Conservation (phyloP, 2,329 filamentous ascomycete genomes). For the Aureobasidium leucospermi region DNA sequence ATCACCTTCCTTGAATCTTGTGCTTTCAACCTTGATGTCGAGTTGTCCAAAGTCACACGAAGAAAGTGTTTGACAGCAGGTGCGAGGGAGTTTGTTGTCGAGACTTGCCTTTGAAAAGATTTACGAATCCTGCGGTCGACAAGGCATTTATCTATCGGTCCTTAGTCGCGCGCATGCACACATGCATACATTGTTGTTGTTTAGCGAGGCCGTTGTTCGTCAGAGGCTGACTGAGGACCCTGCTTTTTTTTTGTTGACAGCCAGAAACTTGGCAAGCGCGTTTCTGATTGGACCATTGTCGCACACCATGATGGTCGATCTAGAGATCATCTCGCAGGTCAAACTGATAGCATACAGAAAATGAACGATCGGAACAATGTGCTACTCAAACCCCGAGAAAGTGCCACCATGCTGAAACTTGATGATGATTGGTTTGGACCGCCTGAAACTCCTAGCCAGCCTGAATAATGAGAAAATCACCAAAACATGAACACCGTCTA, state of each 20-base stretch:
- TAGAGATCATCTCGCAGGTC: neutral
- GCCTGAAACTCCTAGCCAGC: neutral
- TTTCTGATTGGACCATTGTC: neutral
- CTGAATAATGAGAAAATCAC: neutral
- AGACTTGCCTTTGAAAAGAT: neutral
- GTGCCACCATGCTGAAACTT: conserved; percentile 3
- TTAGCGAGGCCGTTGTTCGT: conserved; percentile 10
- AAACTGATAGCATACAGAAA: neutral
- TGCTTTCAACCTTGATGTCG: no score
- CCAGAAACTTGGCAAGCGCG: neutral
- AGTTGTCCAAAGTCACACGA: no score
- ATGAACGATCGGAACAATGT: neutral
- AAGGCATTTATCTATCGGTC: conserved; percentile 5
- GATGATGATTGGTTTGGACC: neutral
- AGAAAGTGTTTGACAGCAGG: neutral
- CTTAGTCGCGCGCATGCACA: neutral
- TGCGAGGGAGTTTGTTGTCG: neutral
- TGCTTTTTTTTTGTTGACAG: conserved; percentile 6
- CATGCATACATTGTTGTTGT: neutral
- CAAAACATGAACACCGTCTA: neutral
- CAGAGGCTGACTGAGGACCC: conserved; percentile 6
- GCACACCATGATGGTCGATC: neutral
- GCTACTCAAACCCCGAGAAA: neutral
- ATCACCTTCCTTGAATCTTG: neutral
- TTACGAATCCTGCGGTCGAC: conserved; percentile 1